These are phyloP conservation scores for Gonium pectorale DNA, from an alignment of 139 green algal species.

Conservation along the genomic window DNA sequence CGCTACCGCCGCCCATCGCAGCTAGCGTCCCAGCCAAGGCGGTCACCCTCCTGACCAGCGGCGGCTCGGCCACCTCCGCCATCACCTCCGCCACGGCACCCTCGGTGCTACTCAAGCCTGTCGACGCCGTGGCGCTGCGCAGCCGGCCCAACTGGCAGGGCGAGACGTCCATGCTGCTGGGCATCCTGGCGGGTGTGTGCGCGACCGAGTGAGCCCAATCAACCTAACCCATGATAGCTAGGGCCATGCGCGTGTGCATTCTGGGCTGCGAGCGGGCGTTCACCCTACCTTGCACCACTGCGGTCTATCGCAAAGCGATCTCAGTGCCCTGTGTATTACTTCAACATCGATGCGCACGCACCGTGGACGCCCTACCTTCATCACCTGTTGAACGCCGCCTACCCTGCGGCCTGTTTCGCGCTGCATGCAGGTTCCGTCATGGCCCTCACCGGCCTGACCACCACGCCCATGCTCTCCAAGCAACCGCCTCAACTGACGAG, in stretches of 20 bases:
- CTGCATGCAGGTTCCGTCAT: not conserved
- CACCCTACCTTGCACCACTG: no score
- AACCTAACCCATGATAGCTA: no score
- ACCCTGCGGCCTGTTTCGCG: no score
- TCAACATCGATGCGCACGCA: no score
- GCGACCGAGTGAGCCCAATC: no score
- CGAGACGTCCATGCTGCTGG: slow-evolving; percentile 8
- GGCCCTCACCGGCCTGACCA: not conserved
- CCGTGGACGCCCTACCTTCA: no score
- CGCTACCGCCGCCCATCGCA: no score
- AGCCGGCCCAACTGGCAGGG: slow-evolving; percentile 21
- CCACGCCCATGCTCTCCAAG: not conserved
- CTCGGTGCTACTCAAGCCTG: not conserved
- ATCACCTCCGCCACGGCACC: not conserved
- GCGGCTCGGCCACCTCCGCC: not conserved
- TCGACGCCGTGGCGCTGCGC: not conserved
- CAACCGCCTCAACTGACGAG: not conserved
- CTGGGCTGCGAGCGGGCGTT: no score
- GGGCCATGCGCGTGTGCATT: no score
- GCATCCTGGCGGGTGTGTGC: slow-evolving; percentile 22
- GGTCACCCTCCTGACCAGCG: not conserved
- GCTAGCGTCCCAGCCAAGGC: not conserved
- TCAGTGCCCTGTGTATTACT: no score
- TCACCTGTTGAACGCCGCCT: no score
- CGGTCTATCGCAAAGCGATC: no score